phyloP scores from a whole-genome alignment of 805 yeast species.

The Ogataea polymorpha region DNA sequence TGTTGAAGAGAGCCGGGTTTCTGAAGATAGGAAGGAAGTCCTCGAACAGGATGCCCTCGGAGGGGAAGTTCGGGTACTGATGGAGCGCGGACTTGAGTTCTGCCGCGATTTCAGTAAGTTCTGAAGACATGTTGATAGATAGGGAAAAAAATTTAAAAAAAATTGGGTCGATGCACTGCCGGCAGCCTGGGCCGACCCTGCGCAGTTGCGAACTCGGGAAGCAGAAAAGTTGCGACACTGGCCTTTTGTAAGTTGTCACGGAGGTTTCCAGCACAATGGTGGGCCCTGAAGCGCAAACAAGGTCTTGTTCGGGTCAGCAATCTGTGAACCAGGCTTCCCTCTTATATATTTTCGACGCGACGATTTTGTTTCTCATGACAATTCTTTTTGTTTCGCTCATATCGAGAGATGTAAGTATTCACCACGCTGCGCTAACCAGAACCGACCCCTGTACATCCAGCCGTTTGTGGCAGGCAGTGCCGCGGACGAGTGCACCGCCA shows the following conservation, averaged over 20 bases:
- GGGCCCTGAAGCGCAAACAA: too few species aligned
- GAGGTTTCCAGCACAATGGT: too few species aligned
- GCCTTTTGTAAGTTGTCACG: too few species aligned
- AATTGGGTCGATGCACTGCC: neutral
- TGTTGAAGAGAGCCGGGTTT: constrained; percentile 75
- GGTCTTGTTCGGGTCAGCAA: too few species aligned
- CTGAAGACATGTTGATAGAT: constrained; percentile 12
- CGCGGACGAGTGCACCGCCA: constrained; percentile 31
- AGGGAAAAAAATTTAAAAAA: neutral
- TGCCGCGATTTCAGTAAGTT: constrained; percentile 34
- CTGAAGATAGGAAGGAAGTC: constrained; percentile 95
- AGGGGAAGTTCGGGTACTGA: constrained; percentile 93
- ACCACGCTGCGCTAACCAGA: constrained; percentile 27
- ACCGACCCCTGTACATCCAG: constrained; percentile 60
- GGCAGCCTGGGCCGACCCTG: too few species aligned
- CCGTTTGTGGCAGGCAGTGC: constrained; percentile 38
- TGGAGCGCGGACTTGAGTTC: constrained; percentile 53
- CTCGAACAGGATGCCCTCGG: constrained; percentile 89
- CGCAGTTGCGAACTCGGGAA: too few species aligned
- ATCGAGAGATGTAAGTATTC: constrained; percentile 44
- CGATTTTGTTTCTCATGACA: constrained; percentile 21
- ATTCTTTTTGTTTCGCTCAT: constrained; percentile 57
- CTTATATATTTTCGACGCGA: constrained; percentile 1
- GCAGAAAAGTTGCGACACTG: too few species aligned
- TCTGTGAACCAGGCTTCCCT: too few species aligned